Percentiles rank a stretch among this genome's conserved stretches.
Conservation (phyloP, 805 yeast species). For the Cyberlindnera japonica region DNA sequence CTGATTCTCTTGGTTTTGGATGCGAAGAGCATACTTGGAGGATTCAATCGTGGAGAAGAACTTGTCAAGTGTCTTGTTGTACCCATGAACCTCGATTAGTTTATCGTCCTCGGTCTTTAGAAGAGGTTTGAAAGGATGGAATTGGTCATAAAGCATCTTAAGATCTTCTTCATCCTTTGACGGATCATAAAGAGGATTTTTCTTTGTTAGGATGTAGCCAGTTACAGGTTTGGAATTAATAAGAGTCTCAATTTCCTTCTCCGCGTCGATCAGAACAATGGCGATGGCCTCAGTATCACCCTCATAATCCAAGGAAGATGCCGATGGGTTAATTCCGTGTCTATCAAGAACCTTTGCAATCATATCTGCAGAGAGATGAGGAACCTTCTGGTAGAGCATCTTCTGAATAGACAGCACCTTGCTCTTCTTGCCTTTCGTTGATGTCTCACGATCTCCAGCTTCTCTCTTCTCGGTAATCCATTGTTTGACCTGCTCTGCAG, state of each 20-base stretch:
- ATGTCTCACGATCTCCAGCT: background rate
- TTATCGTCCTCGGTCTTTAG: slow-evolving; percentile 34
- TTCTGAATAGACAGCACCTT: slow-evolving; percentile 65
- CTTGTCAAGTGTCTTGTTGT: slow-evolving; percentile 75
- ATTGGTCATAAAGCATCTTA: slow-evolving; percentile 56
- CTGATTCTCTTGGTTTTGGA: slow-evolving; percentile 71
- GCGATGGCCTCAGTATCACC: slow-evolving; percentile 32
- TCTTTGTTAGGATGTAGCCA: slow-evolving; percentile 65
- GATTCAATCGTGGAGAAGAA: slow-evolving; percentile 86
- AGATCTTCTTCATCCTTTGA: slow-evolving; percentile 38
- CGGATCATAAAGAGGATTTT: slow-evolving; percentile 48
- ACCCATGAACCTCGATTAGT: slow-evolving; percentile 52
- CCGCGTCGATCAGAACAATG: slow-evolving; percentile 45
- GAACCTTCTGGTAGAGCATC: slow-evolving; percentile 59
- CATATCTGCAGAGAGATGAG: slow-evolving; percentile 77
- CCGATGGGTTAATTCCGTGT: slow-evolving; percentile 45
- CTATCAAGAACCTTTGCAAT: slow-evolving; percentile 54
- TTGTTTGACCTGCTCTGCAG: slow-evolving; percentile 19
- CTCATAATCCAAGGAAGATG: slow-evolving; percentile 30
- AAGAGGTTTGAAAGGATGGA: slow-evolving; percentile 63
- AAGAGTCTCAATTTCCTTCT: slow-evolving; percentile 38
- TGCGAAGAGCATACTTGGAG: slow-evolving; percentile 65
- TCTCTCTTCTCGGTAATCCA: slow-evolving; percentile 27
- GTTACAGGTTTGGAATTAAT: slow-evolving; percentile 33
- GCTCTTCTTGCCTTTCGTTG: slow-evolving; percentile 31